phyloP scores from a whole-genome alignment of 768 basidiomycete species.

The Cystofilobasidium capitatum region DNA sequence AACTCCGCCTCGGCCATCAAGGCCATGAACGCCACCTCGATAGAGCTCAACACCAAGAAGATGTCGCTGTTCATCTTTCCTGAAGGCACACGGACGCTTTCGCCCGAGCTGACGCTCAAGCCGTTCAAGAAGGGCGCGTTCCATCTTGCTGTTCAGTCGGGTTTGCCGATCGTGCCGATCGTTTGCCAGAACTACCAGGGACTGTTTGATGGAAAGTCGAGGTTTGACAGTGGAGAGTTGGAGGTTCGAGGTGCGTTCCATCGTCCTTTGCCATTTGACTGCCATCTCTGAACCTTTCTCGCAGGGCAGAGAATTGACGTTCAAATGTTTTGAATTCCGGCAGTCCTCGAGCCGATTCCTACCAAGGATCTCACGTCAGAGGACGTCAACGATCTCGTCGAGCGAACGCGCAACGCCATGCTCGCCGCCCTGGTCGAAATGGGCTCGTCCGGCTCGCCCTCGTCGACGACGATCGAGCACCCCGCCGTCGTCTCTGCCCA shows the following conservation, averaged over 20 bases:
- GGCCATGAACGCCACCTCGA: conserved; percentile 66
- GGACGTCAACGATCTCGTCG: conserved; percentile 60
- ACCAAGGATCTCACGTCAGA: conserved; percentile 58
- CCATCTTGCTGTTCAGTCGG: conserved; percentile 83
- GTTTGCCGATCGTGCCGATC: conserved; percentile 82
- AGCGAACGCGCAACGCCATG: conserved; percentile 69
- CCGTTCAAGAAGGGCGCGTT: conserved; percentile 98
- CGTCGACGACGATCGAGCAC: background rate
- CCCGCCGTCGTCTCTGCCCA: too few species aligned
- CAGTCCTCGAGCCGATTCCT: conserved; percentile 82
- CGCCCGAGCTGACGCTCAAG: conserved; percentile 56
- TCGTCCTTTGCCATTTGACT: background rate
- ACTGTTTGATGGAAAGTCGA: conserved; percentile 62
- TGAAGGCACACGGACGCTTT: conserved; percentile 80
- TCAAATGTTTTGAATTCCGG: conserved; percentile 8
- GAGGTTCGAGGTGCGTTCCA: conserved; percentile 63
- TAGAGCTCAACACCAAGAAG: conserved; percentile 57
- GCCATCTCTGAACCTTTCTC: background rate
- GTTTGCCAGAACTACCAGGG: conserved; percentile 89
- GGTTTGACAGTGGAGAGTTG: conserved; percentile 63
- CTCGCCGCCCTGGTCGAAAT: conserved; percentile 65
- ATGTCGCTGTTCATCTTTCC: conserved; percentile 90
- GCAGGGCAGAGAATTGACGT: background rate
- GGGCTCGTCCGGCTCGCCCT: conserved; percentile 43
- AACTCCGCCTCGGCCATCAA: conserved; percentile 62